Percentiles rank a stretch among this genome's conserved stretches.
Evolutionary conservation across 1,284 basidiomycete species (phyloP).

Genomic region (Cutaneotrichosporon dermatis): DNA sequence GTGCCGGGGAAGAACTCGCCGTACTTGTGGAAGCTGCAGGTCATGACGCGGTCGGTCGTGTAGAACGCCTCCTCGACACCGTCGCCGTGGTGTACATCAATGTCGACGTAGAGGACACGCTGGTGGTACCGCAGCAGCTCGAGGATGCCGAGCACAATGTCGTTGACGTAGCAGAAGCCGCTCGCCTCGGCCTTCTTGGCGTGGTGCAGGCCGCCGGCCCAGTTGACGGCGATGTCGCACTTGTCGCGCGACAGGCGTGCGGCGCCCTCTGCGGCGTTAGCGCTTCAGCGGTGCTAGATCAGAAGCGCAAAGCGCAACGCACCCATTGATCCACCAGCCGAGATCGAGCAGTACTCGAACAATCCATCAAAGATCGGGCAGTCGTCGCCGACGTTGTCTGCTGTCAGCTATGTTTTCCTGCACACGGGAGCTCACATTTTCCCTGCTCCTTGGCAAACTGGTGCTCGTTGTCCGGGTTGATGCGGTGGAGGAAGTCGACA

Average conservation of each 20-base stretch:
- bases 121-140: constrained; percentile 91
- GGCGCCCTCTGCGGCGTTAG: constrained; percentile 71
- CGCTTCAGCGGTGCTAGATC: too few species aligned
- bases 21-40: constrained; percentile 96
- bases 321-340: constrained; percentile 98
- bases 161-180: constrained; percentile 98
- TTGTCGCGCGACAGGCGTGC: constrained; percentile 92
- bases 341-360: constrained; percentile 98
- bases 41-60: constrained; percentile 98
- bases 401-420: not conserved
- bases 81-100: constrained; percentile 98
- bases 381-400: constrained; percentile 88
- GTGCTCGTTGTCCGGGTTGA: constrained; percentile 79
- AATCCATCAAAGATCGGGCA: constrained; percentile 97
- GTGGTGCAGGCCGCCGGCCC: constrained; percentile 97
- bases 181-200: constrained; percentile 98
- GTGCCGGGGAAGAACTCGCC: constrained; percentile 99
- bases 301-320: constrained; percentile 32
- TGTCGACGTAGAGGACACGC: constrained; percentile 95
- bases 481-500: constrained; percentile 79
- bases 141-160: constrained; percentile 95
- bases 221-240: constrained; percentile 97
- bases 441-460: constrained; percentile 90
- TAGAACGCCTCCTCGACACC: constrained; percentile 99
- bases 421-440: constrained; percentile 62